Evolutionary conservation across 2,329 filamentous ascomycete species (phyloP), one percentile per base, ranked within the genome.

Genomic region (Penicillium sp.): DNA sequence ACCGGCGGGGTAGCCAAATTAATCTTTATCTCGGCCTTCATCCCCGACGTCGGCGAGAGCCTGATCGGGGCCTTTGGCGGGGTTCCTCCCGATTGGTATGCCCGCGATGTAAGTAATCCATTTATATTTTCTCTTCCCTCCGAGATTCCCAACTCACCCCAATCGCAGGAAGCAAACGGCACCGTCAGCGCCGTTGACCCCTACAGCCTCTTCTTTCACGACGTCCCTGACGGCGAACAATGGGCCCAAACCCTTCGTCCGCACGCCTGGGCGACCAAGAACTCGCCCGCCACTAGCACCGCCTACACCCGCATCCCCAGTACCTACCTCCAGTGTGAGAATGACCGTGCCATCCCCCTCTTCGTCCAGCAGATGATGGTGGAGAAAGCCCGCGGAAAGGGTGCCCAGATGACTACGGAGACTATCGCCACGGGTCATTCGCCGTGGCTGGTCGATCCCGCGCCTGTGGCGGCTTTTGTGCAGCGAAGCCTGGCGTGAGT

Each of bases 1-100:
- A 48, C 54, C 1, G 74, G 74, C 2, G 74, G 74, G 3, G 72
- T 77, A 9, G 58, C 69, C 1, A 66, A 65, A 27, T 55, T 76
- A 33, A 60, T 70, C 7, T 75, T 71, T 51, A 65, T 76, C 33
- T 67, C 72, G 11, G 69, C 68, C 3, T 68, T 76, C 45, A 66
- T 76, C 13, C 73, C 72, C 1, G 62, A 65, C 0, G 13, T 71
- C 7, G 73, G 72, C 3, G 60, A 72, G 52, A 68, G 68, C 59
- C 39, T 72, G 46, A 63, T 73, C n/a, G 56, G 60, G 14, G 65
- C 69, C 1, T 68, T 71, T 60, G 70, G 68, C 1, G 70, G 70
- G 4, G 52, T 39, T 24, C 51, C 66, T 11, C 65, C 69, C 13
- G 63, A 64, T 14, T 72, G 70, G 70, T 69, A 67, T 65, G 57